Evolutionary conservation across 2,329 filamentous ascomycete species (phyloP).

Genomic region (Elsinoe arachidis): DNA sequence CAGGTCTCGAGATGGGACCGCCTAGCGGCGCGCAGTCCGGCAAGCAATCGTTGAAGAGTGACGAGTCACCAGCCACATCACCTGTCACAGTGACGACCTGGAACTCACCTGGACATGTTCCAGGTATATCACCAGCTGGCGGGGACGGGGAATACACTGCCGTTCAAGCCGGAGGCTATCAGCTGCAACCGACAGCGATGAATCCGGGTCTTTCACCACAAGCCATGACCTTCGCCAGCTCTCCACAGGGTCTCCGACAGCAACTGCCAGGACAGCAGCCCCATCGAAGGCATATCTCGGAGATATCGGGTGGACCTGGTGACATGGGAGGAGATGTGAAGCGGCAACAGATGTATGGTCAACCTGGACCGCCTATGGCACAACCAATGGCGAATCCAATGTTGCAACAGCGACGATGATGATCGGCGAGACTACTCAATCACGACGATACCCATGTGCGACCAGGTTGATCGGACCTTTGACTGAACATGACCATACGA

Average conservation of each 20-base stretch:
- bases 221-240: constrained; percentile 33
- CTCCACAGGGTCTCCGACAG: constrained; percentile 30
- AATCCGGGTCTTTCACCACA: constrained; percentile 17
- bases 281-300: constrained; percentile 52
- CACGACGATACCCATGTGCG: neutral
- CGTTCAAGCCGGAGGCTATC: constrained; percentile 33
- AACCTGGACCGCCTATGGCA: constrained; percentile 25
- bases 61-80: constrained; percentile 54
- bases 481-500: neutral
- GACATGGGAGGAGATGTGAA: constrained; percentile 45
- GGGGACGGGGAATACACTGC: constrained; percentile 39
- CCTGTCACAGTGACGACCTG: constrained; percentile 53
- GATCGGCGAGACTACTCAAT: neutral
- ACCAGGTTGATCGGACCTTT: neutral
- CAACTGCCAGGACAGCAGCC: constrained; percentile 27
- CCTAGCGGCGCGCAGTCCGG: constrained; percentile 42
- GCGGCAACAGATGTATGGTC: constrained; percentile 49
- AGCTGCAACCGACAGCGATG: constrained; percentile 21
- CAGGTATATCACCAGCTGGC: constrained; percentile 49
- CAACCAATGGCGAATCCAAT: constrained; percentile 37
- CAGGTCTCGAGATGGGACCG: constrained; percentile 30
- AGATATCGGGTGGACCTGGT: constrained; percentile 48
- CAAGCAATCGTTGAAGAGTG: constrained; percentile 52
- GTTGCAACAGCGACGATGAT: constrained; percentile 41
- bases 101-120: constrained; percentile 53